Evolutionary conservation across 805 yeast genomes (phyloP), one percentile per base, ranked within the genome.

Genomic region (Ogataea paradorogensis): DNA sequence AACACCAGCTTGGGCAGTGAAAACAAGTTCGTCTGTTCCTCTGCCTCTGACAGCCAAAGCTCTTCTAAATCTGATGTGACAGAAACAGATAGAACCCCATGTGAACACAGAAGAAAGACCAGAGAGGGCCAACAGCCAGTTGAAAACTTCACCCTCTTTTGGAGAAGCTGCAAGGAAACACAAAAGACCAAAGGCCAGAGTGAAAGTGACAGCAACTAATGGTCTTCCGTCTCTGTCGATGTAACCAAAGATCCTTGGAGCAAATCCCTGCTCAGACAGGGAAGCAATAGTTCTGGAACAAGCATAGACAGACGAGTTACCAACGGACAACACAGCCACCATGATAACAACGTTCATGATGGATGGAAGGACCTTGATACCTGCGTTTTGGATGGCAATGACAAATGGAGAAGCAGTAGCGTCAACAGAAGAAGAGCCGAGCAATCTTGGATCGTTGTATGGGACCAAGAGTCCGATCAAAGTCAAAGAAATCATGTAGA

Each of bases 151-250:
- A 35, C 71, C 72, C 52, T 79, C 69, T 43, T 71, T 63, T 8
- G 70, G 62, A 28, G 83, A 74, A 5, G 86, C 86, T 28, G 82
- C 76, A 31, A 84, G 65, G 62, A 76, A 80, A 42, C 85, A 76
- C 15, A 80, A 55, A 45, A 80, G 62, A 27, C 84, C 86, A 56
- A 80, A 65, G 10, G 65, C 50, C 37, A 78, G 62, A n/a, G 82
- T 70, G 24, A 71, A 66, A 5, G 62, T 47, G 52, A 84, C 77
- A 14, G 88, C 91, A 37, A 74, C 76, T 38, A 84, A 59, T 13
- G 96, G 95, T 55, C 95, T 74, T 42, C 95, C 95, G 38, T 66
- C 69, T 48, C 83, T 73, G 60, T 87, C 95, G 45, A 86, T 77
- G 64, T 82, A 82, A 25, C 80, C 79, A 40, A 82, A 71, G 22